Conservation (phyloP, 371 early-diverging fungal genomes). For the Syncephalastrum sp. region DNA sequence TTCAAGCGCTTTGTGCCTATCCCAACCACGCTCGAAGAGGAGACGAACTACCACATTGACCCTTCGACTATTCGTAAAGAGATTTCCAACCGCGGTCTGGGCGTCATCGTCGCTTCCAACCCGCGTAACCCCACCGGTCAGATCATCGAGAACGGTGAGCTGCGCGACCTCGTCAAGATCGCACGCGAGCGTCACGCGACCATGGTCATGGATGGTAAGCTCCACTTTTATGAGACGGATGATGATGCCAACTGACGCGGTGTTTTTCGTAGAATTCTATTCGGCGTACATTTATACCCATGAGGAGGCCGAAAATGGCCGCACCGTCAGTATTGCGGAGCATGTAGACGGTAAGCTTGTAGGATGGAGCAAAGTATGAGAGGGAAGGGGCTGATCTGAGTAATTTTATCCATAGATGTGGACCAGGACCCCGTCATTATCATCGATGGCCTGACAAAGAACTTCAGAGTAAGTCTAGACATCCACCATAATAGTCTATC, state of each 20-base stretch:
- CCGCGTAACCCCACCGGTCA: slow-evolving; percentile 54
- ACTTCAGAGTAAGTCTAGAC: slow-evolving; percentile 31
- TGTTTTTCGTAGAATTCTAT: slow-evolving; percentile 34
- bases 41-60: slow-evolving; percentile 40
- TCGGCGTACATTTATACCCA: slow-evolving; percentile 47
- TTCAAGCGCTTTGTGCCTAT: slow-evolving; percentile 56
- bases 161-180: slow-evolving; percentile 35
- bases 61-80: slow-evolving; percentile 40
- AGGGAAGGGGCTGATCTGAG: background rate
- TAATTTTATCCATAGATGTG: slow-evolving; percentile 29
- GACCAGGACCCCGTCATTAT: slow-evolving; percentile 45
- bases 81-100: slow-evolving; percentile 41
- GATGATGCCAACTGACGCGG: slow-evolving; percentile 3
- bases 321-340: slow-evolving; percentile 41
- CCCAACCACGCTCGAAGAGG: slow-evolving; percentile 47
- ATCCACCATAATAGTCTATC: background rate
- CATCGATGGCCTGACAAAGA: slow-evolving; percentile 46
- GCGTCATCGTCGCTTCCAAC: slow-evolving; percentile 45
- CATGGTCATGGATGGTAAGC: slow-evolving; percentile 41
- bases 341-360: slow-evolving; percentile 30
- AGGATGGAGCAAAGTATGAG: no score
- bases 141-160: slow-evolving; percentile 40
- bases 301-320: slow-evolving; percentile 33
- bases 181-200: slow-evolving; percentile 40
- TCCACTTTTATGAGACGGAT: background rate